These are phyloP conservation scores for Sarocladium oryzae DNA, from an alignment of 2,329 filamentous ascomycete genomes.

Conservation along the genomic window DNA sequence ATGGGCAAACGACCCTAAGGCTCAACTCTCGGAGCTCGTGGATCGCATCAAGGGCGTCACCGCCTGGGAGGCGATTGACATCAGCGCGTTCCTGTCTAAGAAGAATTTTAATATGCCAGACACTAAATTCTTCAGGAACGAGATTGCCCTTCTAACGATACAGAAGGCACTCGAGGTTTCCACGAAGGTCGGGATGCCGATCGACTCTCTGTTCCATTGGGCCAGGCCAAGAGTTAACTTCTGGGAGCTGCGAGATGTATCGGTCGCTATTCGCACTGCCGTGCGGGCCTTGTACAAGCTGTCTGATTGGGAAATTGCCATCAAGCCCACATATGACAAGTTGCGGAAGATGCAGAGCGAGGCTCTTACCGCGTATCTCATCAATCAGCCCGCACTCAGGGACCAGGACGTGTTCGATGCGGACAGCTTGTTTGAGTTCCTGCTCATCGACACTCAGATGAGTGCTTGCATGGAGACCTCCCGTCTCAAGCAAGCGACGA, in stretches of 20 bases:
- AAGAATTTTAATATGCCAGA: background rate
- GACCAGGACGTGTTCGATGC: slow-evolving; percentile 1
- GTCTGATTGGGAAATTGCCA: background rate
- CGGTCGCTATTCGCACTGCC: background rate
- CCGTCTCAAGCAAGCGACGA: slow-evolving; percentile 14
- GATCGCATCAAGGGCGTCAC: background rate
- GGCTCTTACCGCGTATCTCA: background rate
- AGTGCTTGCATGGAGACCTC: slow-evolving; percentile 12
- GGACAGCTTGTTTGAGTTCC: slow-evolving; percentile 10
- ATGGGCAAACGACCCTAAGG: background rate
- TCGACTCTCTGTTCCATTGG: background rate
- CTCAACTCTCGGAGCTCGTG: background rate
- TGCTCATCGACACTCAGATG: slow-evolving; percentile 15
- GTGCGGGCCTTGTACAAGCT: background rate
- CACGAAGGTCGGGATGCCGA: background rate
- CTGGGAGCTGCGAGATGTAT: background rate
- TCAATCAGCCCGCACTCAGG: background rate
- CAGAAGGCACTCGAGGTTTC: background rate
- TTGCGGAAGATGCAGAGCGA: background rate
- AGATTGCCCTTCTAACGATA: background rate
- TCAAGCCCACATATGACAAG: background rate
- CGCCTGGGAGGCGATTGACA: background rate
- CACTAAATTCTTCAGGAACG: background rate
- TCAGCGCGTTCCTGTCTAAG: background rate
- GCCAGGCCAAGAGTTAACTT: background rate